A percentile compares a stretch with the other conserved stretches of the same genome.
Evolutionary conservation across 768 basidiomycete species (phyloP).

Genomic region (Tremella fuciformis): DNA sequence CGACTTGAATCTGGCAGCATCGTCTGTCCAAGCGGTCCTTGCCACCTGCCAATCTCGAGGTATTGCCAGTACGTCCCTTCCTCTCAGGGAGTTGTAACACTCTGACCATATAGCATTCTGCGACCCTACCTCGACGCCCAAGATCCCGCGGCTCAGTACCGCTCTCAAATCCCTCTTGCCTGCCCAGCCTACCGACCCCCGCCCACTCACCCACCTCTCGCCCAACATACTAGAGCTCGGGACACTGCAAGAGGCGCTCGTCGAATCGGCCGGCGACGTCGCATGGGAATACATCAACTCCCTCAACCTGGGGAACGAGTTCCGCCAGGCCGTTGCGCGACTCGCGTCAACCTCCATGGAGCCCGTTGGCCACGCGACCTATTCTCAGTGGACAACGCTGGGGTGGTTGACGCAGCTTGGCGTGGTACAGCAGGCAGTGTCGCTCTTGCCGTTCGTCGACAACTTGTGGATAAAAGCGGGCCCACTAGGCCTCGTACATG

Average conservation of each 20-base stretch:
- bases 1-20: slow-evolving; percentile 52
- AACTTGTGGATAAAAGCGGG: slow-evolving; percentile 85
- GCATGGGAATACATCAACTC: background rate
- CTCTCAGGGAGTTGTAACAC: background rate
- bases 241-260: slow-evolving; percentile 8
- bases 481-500: slow-evolving; percentile 52
- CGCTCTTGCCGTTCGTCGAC: slow-evolving; percentile 78
- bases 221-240: slow-evolving; percentile 80
- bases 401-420: background rate
- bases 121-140: slow-evolving; percentile 89
- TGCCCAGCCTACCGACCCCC: slow-evolving; percentile 4
- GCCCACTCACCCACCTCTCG: slow-evolving; percentile 66
- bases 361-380: background rate
- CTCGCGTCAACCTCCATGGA: slow-evolving; percentile 1
- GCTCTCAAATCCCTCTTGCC: slow-evolving; percentile 27
- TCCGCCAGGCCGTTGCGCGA: background rate
- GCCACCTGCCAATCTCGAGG: slow-evolving; percentile 56
- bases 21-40: slow-evolving; percentile 59
- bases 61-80: slow-evolving; percentile 59
- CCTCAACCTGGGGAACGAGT: background rate
- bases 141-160: slow-evolving; percentile 62
- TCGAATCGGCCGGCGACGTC: background rate
- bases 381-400: slow-evolving; percentile 2
- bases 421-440: slow-evolving; percentile 25
- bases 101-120: slow-evolving; percentile 63